A percentile compares a stretch with the other conserved stretches of the same genome.
Conservation (phyloP, 2,329 filamentous ascomycete species). For the Phyllosticta capitalensis region DNA sequence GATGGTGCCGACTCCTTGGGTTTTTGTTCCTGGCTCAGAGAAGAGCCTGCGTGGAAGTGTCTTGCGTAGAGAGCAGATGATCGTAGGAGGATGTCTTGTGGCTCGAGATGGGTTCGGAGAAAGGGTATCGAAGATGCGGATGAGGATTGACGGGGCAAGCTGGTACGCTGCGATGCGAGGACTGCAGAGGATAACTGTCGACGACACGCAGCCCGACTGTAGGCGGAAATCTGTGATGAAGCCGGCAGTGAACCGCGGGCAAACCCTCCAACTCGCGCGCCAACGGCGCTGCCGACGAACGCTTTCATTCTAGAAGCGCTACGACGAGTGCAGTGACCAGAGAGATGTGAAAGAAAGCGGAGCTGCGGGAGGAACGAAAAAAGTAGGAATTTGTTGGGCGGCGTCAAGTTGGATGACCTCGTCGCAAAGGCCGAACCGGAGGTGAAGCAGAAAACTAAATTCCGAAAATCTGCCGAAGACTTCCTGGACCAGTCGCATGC, state of each 20-base stretch:
- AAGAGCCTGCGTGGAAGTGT: slow-evolving; percentile 34
- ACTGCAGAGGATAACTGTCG: slow-evolving; percentile 35
- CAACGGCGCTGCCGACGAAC: slow-evolving; percentile 29
- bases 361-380: not conserved
- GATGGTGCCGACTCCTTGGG: slow-evolving; percentile 14
- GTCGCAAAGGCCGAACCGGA: not conserved
- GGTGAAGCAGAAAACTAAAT: not conserved
- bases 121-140: slow-evolving; percentile 23
- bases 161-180: slow-evolving; percentile 16
- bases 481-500: not conserved
- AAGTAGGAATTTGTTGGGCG: not conserved
- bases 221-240: slow-evolving; percentile 28
- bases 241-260: slow-evolving; percentile 24
- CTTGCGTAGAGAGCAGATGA: slow-evolving; percentile 34
- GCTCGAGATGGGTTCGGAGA: slow-evolving; percentile 35
- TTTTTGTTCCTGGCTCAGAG: slow-evolving; percentile 25
- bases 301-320: slow-evolving; percentile 36
- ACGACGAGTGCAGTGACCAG: not conserved
- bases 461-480: slow-evolving; percentile 2
- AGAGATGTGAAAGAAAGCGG: not conserved
- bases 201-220: slow-evolving; percentile 39
- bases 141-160: slow-evolving; percentile 14
- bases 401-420: not conserved
- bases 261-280: slow-evolving; percentile 32
- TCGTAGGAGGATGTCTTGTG: slow-evolving; percentile 29